Base-by-base conservation (phyloP, 441 rosid genomes). In the Hura crepitans region DNA sequence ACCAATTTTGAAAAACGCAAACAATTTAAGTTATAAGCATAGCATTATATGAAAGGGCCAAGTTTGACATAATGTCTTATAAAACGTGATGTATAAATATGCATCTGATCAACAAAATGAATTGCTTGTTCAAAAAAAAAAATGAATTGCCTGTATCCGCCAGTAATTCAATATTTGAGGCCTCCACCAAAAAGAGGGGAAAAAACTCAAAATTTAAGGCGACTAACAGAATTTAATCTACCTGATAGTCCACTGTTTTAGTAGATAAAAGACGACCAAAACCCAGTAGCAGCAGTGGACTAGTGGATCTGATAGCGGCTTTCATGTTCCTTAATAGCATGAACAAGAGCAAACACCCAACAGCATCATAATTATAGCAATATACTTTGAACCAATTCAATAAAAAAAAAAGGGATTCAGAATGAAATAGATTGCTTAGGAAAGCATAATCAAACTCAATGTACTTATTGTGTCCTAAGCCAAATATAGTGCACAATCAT, bases 181-280 rank as follows among this genome's bases (percentile, higher is more conserved):
- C 15, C n/a, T 28, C 33, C 33, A 22, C 12, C 13, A 54, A 22
- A 54, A 54, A 54, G 0, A 5, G 1, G 37, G 15, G 15, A 58
- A 58, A 14, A 28, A 10, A 37, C 30, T 58, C 22, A 30, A 49
- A 1, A 25, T 67, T 22, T 39, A 58, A 25, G 51, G 60, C 17
- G 57, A 64, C 27, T 35, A 62, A 22, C 27, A 53, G 3, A 56
- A 56, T 56, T 65, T 31, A 63, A 46, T 77, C 35, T 81, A 91
- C 98, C 93, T 91, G 98, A 82, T 93, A 91, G 75, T 93, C 89
- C 58, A 91, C 86, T 75, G 86, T 85, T 50, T 75, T 64, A 17
- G 98, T 93, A 45, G 87, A 81, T 73, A 86, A 53, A 46, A 93
- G 85, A 64, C 96, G 88, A 72, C 82, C 89, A 77, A 93, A 86